Conservation (phyloP, 2,329 filamentous ascomycete genomes). For the Teratosphaeria nubilosa region DNA sequence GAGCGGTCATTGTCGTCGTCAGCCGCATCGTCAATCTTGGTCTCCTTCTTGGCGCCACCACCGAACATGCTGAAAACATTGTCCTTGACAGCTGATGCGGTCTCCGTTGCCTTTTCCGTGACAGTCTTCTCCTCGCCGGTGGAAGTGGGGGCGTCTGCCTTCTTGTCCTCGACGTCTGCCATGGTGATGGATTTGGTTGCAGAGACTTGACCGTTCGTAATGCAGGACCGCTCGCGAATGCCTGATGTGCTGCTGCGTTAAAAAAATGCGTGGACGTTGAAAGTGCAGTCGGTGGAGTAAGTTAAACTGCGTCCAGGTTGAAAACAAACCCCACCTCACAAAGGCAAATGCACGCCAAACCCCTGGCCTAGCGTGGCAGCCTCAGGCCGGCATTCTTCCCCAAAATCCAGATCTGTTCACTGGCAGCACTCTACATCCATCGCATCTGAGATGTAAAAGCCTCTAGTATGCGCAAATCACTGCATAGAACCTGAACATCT, state of each 20-base stretch:
- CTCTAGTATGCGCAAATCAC: too few species aligned
- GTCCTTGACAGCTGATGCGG: slow-evolving; percentile 36
- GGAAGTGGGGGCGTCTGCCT: slow-evolving; percentile 28
- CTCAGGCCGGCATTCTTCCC: background rate
- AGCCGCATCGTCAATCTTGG: slow-evolving; percentile 59
- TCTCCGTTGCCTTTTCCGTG: slow-evolving; percentile 27
- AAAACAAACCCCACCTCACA: background rate
- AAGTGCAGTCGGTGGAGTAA: background rate
- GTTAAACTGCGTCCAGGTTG: background rate
- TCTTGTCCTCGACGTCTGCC: slow-evolving; percentile 21
- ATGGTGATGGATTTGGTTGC: slow-evolving; percentile 10
- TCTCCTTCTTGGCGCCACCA: slow-evolving; percentile 92
- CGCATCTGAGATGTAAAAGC: too few species aligned
- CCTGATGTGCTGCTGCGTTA: background rate
- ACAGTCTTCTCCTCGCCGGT: slow-evolving; percentile 30
- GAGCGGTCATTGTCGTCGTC: slow-evolving; percentile 79
- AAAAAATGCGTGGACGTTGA: background rate
- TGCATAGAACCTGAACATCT: too few species aligned
- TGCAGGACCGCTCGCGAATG: background rate
- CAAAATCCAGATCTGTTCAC: too few species aligned
- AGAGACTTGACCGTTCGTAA: background rate
- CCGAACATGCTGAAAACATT: slow-evolving; percentile 97
- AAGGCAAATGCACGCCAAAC: background rate
- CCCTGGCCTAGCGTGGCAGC: background rate
- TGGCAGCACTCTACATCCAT: background rate